Percentiles rank a stretch among this genome's conserved stretches.
Conservation (phyloP, 371 early-diverging fungal species). For the Mucor racemosus region DNA sequence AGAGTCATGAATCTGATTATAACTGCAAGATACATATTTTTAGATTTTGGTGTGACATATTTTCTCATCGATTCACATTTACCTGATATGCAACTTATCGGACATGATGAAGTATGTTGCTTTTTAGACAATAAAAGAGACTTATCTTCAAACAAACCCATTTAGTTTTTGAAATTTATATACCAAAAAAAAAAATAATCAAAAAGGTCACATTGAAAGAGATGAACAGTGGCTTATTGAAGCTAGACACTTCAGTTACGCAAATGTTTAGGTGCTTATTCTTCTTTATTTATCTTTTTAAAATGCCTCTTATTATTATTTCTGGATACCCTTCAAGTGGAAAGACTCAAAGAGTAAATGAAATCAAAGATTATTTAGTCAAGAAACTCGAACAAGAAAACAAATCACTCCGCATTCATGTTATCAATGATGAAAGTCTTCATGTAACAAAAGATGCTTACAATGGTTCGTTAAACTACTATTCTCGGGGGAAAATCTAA, state of each 20-base stretch:
- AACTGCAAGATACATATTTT: slow-evolving; percentile 38
- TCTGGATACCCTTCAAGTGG: slow-evolving; percentile 92
- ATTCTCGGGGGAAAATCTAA: background rate
- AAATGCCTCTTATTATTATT: slow-evolving; percentile 92
- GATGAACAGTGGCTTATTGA: slow-evolving; percentile 8
- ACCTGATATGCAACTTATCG: slow-evolving; percentile 44
- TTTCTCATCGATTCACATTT: background rate
- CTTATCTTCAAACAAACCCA: background rate
- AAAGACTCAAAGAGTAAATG: slow-evolving; percentile 82
- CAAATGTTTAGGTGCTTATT: slow-evolving; percentile 6
- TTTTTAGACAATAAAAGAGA: slow-evolving; percentile 3
- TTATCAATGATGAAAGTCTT: slow-evolving; percentile 82
- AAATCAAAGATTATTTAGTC: slow-evolving; percentile 71
- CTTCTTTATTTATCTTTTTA: background rate
- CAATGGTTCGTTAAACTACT: slow-evolving; percentile 44
- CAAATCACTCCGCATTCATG: slow-evolving; percentile 60
- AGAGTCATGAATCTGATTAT: slow-evolving; percentile 75
- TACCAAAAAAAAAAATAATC: background rate
- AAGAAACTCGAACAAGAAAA: slow-evolving; percentile 53
- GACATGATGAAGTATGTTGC: slow-evolving; percentile 34
- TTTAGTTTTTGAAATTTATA: slow-evolving; percentile 10
- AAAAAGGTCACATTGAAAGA: background rate
- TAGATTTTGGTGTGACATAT: background rate
- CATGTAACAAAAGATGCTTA: slow-evolving; percentile 71
- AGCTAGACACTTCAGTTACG: background rate